Conservation (phyloP, 2,329 filamentous ascomycete genomes). For the Exophiala sp. region DNA sequence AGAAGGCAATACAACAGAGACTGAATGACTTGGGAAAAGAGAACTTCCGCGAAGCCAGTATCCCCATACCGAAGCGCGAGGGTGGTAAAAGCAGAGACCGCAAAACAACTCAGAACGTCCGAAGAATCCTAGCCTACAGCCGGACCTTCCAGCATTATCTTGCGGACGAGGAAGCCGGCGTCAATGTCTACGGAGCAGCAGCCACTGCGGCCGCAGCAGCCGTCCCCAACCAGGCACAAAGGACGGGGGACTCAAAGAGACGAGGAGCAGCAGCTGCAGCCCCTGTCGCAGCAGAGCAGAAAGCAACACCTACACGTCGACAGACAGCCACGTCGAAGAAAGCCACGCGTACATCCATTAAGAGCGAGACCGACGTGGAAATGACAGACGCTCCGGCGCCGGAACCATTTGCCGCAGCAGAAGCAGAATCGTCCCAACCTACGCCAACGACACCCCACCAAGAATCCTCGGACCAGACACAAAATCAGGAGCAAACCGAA, state of each 20-base stretch:
- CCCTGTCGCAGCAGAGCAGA: slow-evolving; percentile 14
- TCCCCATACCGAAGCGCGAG: slow-evolving; percentile 60
- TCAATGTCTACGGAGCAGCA: slow-evolving; percentile 26
- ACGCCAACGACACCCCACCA: slow-evolving; percentile 25
- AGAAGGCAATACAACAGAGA: slow-evolving; percentile 75
- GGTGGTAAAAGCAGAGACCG: slow-evolving; percentile 38
- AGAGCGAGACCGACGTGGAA: slow-evolving; percentile 14
- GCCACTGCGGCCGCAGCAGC: slow-evolving; percentile 13
- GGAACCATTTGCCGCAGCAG: not conserved
- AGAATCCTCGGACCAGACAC: slow-evolving; percentile 9
- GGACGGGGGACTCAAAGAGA: slow-evolving; percentile 22
- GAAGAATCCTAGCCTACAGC: slow-evolving; percentile 47
- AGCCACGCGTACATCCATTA: slow-evolving; percentile 6
- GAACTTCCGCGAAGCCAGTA: slow-evolving; percentile 58
- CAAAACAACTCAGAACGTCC: slow-evolving; percentile 46
- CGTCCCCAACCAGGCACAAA: slow-evolving; percentile 16
- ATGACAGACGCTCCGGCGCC: slow-evolving; percentile 15
- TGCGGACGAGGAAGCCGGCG: slow-evolving; percentile 49
- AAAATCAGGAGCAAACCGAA: slow-evolving; percentile 31
- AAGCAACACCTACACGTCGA: slow-evolving; percentile 4
- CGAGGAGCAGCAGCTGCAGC: slow-evolving; percentile 31
- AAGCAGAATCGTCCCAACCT: no score
- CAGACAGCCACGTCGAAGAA: slow-evolving; percentile 9
- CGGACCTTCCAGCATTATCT: slow-evolving; percentile 51
- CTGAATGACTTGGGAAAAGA: slow-evolving; percentile 81